These are phyloP conservation scores for Phoma herbarum DNA, from an alignment of 2,329 filamentous ascomycete species.

Conservation along the genomic window DNA sequence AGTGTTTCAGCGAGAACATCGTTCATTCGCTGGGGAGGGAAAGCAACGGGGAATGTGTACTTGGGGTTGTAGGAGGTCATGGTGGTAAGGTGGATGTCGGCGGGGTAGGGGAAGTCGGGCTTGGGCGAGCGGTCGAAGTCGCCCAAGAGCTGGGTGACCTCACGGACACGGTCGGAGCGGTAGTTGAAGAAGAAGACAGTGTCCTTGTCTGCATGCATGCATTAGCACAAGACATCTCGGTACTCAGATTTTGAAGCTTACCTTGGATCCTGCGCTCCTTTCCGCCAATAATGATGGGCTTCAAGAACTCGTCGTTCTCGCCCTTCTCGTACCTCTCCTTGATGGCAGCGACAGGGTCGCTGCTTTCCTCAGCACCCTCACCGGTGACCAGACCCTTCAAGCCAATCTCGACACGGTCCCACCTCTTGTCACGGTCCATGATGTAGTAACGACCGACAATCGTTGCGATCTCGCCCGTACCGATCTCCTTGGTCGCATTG, in stretches of 20 bases:
- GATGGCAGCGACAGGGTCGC: constrained; percentile 85
- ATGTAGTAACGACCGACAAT: constrained; percentile 96
- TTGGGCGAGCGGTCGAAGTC: constrained; percentile 89
- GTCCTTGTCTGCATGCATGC: constrained; percentile 73
- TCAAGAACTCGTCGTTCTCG: constrained; percentile 97
- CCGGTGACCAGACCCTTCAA: constrained; percentile 86
- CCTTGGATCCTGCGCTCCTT: constrained; percentile 85
- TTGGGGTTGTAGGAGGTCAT: constrained; percentile 99
- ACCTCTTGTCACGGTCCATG: constrained; percentile 99
- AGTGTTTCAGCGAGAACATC: constrained; percentile 99
- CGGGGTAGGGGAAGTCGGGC: constrained; percentile 92
- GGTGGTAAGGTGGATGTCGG: constrained; percentile 85
- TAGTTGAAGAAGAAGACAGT: constrained; percentile 99
- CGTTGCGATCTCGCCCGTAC: constrained; percentile 86
- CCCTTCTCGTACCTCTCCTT: constrained; percentile 86
- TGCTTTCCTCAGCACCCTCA: constrained; percentile 79
- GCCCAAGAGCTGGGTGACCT: constrained; percentile 93
- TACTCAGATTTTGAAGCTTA: constrained; percentile 50
- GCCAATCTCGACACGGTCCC: constrained; percentile 91
- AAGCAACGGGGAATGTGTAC: constrained; percentile 91
- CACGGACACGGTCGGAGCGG: constrained; percentile 94
- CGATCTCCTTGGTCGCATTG: constrained; percentile 82
- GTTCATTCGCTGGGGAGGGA: constrained; percentile 93
- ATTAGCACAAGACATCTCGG: constrained; percentile 43
- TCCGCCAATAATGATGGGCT: constrained; percentile 94